These are phyloP conservation scores for Zopfia rhizophila DNA, from an alignment of 2,329 filamentous ascomycete genomes.

Conservation along the genomic window DNA sequence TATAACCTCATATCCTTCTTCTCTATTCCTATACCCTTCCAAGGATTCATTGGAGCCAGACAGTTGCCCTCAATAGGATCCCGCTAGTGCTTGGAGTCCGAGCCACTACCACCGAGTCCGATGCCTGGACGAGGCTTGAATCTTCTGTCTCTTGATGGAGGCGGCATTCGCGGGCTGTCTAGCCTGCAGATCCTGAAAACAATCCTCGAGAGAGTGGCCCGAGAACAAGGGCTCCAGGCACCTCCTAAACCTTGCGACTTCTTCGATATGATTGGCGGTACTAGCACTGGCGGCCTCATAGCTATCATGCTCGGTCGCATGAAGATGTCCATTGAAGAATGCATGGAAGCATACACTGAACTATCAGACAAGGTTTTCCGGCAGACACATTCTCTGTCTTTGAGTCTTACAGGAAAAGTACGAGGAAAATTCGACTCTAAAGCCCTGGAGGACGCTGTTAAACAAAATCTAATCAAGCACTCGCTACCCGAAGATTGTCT, in stretches of 20 bases:
- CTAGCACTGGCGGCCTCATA: constrained; percentile 36
- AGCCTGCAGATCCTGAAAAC: constrained; percentile 32
- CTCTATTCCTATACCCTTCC: too few species aligned
- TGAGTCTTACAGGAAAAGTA: constrained; percentile 8
- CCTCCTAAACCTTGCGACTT: constrained; percentile 28
- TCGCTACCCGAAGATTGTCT: too few species aligned
- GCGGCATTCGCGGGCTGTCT: constrained; percentile 36
- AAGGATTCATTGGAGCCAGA: too few species aligned
- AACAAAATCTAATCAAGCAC: too few species aligned
- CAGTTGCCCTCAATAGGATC: too few species aligned
- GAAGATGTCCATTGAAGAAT: constrained; percentile 30
- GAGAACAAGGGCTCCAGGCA: constrained; percentile 16
- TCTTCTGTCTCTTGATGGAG: constrained; percentile 35
- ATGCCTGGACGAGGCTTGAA: too few species aligned
- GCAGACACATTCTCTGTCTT: constrained; percentile 8
- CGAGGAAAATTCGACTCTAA: constrained; percentile 12
- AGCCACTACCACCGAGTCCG: too few species aligned
- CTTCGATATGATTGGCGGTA: constrained; percentile 38
- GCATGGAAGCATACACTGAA: constrained; percentile 26
- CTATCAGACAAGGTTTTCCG: constrained; percentile 24
- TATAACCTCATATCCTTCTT: too few species aligned
- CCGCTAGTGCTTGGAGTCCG: too few species aligned
- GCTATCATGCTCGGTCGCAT: constrained; percentile 34
- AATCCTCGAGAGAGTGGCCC: constrained; percentile 26
- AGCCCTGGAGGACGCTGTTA: constrained; percentile 8